phyloP scores from a whole-genome alignment of 2,329 filamentous ascomycete species.

The Verticillium nubilum region DNA sequence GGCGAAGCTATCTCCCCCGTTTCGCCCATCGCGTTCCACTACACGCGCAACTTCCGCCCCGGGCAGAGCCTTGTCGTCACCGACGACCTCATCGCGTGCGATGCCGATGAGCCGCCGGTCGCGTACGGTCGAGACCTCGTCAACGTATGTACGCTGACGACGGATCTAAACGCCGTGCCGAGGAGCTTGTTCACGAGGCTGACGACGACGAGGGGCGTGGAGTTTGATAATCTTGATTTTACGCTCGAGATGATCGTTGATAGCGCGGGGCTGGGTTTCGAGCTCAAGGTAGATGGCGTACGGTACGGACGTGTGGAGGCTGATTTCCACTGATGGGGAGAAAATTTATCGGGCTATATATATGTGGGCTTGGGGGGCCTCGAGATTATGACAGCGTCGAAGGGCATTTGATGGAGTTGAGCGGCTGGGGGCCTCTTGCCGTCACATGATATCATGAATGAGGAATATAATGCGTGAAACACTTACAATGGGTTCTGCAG shows the following conservation, averaged over 20 bases:
- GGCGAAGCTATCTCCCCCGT: slow-evolving; percentile 71
- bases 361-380: not conserved
- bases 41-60: slow-evolving; percentile 77
- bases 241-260: slow-evolving; percentile 80
- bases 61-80: slow-evolving; percentile 73
- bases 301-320: slow-evolving; percentile 73
- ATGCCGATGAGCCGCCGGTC: slow-evolving; percentile 59
- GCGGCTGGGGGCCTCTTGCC: not conserved
- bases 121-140: slow-evolving; percentile 58
- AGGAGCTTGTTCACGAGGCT: slow-evolving; percentile 67
- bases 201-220: slow-evolving; percentile 72
- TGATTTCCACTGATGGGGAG: slow-evolving; percentile 58
- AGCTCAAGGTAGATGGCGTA: slow-evolving; percentile 72
- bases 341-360: not conserved
- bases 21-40: slow-evolving; percentile 74
- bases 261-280: slow-evolving; percentile 70
- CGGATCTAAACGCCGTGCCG: slow-evolving; percentile 71
- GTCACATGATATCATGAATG: not conserved
- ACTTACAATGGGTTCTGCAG: not conserved
- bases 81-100: slow-evolving; percentile 74
- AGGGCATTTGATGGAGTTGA: not conserved
- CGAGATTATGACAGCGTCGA: not conserved
- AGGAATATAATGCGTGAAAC: not conserved
- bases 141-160: slow-evolving; percentile 75
- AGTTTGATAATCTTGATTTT: slow-evolving; percentile 79